Percentiles rank a stretch among this genome's conserved stretches.
Evolutionary conservation across 108 stramenopile species (phyloP).

Genomic region (Cyclotella atomus): DNA sequence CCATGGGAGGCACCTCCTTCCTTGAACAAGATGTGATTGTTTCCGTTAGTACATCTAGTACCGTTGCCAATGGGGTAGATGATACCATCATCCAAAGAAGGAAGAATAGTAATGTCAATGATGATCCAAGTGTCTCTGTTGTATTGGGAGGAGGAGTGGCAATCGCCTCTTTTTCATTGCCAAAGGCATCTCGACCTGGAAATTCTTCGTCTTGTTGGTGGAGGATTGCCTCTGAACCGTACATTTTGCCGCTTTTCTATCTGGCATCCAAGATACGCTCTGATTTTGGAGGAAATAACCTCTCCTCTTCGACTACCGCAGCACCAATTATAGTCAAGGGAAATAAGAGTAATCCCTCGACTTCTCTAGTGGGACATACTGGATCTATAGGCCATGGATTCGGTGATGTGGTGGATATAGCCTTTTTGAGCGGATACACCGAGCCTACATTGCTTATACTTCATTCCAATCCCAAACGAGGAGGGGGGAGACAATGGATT

Average conservation of each 20-base stretch:
- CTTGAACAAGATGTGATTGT: constrained; percentile 77
- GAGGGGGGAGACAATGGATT: constrained; percentile 61
- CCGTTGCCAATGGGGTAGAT: constrained; percentile 12
- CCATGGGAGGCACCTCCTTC: constrained; percentile 61
- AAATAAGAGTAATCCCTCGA: constrained; percentile 16
- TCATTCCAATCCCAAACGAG: constrained; percentile 66
- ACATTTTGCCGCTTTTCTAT: constrained; percentile 66
- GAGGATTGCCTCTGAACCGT: constrained; percentile 74
- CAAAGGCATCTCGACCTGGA: constrained; percentile 31
- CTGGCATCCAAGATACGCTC: constrained; percentile 41
- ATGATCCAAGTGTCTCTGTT: constrained; percentile 63
- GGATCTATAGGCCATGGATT: constrained; percentile 64
- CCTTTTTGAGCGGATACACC: constrained; percentile 77
- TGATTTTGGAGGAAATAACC: constrained; percentile 21
- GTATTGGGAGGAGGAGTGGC: constrained; percentile 83
- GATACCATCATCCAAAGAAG: too few relatives aligned
- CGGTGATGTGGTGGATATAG: constrained; percentile 71
- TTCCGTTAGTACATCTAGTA: constrained; percentile 33
- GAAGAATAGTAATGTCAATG: too few relatives aligned
- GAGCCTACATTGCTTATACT: constrained; percentile 79
- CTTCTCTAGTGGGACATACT: not conserved
- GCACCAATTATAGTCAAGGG: not conserved
- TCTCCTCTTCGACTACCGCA: constrained; percentile 7
- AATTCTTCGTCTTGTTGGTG: constrained; percentile 48
- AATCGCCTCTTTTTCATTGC: constrained; percentile 63